A percentile compares a stretch with the other conserved stretches of the same genome.
Conservation (phyloP, 768 basidiomycete species). For the Tephrocybe sp. region DNA sequence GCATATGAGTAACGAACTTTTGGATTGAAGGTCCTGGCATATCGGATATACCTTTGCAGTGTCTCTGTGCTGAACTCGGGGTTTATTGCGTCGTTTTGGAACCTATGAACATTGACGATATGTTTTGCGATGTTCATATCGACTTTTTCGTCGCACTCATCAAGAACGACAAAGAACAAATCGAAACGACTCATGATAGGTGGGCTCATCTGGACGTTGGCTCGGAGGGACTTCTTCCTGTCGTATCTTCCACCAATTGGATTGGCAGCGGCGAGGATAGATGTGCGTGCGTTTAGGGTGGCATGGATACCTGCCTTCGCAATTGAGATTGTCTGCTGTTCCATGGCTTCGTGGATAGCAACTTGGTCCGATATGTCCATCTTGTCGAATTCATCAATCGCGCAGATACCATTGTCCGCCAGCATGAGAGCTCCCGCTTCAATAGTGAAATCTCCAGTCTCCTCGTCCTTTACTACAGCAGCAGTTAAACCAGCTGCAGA, state of each 20-base stretch:
- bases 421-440: constrained; percentile 99
- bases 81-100: constrained; percentile 89
- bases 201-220: constrained; percentile 95
- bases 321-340: constrained; percentile 99
- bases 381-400: constrained; percentile 99
- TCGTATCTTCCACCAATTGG: constrained; percentile 97
- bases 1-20: constrained; percentile 54
- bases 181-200: constrained; percentile 99
- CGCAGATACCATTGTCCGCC: constrained; percentile 98
- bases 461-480: constrained; percentile 97
- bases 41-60: constrained; percentile 93
- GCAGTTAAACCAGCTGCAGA: constrained; percentile 98
- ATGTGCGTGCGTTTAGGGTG: constrained; percentile 95
- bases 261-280: constrained; percentile 96
- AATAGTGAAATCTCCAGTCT: constrained; percentile 98
- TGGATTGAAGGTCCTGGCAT: constrained; percentile 95
- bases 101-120: constrained; percentile 96
- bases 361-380: constrained; percentile 99
- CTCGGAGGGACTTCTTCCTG: constrained; percentile 84
- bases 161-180: constrained; percentile 95
- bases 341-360: constrained; percentile 99
- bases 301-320: constrained; percentile 99
- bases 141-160: constrained; percentile 91
- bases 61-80: constrained; percentile 98
- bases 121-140: constrained; percentile 94